Evolutionary conservation across 2,329 filamentous ascomycete genomes (phyloP), one percentile per base, ranked within the genome.

Genomic region (Alternaria arborescens): DNA sequence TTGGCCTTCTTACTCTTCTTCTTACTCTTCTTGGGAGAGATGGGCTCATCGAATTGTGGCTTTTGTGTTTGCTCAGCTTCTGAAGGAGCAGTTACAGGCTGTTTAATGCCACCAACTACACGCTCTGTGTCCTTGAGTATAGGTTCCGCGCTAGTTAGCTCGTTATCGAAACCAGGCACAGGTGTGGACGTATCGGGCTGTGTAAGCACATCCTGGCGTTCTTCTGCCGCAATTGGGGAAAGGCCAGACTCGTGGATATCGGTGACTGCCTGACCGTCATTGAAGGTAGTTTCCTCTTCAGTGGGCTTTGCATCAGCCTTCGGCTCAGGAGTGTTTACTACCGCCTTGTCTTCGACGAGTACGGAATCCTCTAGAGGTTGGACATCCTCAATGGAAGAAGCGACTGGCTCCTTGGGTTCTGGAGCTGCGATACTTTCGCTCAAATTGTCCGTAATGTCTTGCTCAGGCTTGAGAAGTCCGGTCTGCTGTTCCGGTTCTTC

Each of bases 1-100:
- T 72, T 72, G 14, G 48, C 54, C 58, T 76, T 77, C 62, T 75
- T 76, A n/a, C 50, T 67, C 52, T 76, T 77, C 60, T 77, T 76
- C 34, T 70, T 70, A 53, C 64, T 60, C 40, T 65, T 67, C 51
- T 64, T 69, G 8, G 60, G 55, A 24, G 56, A 41, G 22, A 18
- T 61, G 3, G 48, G 53, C 43, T 62, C 50, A 5, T 57, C 43
- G 10, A 53, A n/a, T 5, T 32, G 22, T n/a, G 50, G 34, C 16
- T 51, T 52, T 20, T 54, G 52, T 7, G 40, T 5, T n/a, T 50
- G 42, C n/a, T 40, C 26, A 16, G 26, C 5, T n/a, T 48, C 41
- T 2, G 52, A 42, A 6, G 40, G 32, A 30, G n/a, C 34, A 16
- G 48, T 24, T 14, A 22, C 4, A 7, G 54, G 28, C 36, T 56